Conservation (phyloP, 2,329 filamentous ascomycete genomes). For the Cordyceps sp. region DNA sequence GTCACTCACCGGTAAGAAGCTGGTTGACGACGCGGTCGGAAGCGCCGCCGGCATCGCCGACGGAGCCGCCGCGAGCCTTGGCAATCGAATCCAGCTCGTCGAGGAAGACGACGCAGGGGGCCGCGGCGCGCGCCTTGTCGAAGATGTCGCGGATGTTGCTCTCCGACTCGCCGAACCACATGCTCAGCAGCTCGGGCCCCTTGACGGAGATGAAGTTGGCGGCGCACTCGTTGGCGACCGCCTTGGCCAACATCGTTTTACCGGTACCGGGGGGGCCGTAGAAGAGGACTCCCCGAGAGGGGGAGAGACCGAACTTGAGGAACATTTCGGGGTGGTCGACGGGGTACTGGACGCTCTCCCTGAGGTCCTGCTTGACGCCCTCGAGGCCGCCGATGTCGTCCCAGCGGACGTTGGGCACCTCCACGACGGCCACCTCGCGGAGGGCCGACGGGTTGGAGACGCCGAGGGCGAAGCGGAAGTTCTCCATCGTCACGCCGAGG, state of each 20-base stretch:
- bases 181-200: constrained; percentile 92
- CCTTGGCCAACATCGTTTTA: constrained; percentile 99
- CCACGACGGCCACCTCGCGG: constrained; percentile 95
- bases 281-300: constrained; percentile 95
- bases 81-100: constrained; percentile 98
- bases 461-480: constrained; percentile 97
- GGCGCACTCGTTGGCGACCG: constrained; percentile 95
- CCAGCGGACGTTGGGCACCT: constrained; percentile 98
- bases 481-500: constrained; percentile 97
- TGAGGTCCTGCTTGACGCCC: constrained; percentile 97
- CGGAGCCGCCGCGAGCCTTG: constrained; percentile 94
- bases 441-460: constrained; percentile 98
- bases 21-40: constrained; percentile 99
- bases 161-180: constrained; percentile 99
- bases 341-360: constrained; percentile 96
- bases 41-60: constrained; percentile 91
- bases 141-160: constrained; percentile 99
- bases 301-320: constrained; percentile 98
- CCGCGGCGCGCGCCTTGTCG: constrained; percentile 96
- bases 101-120: constrained; percentile 96
- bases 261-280: constrained; percentile 98
- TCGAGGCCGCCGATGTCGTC: constrained; percentile 98
- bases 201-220: constrained; percentile 99
- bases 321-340: constrained; percentile 99
- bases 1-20: constrained; percentile 72